These are phyloP conservation scores for Penicillium sp. DNA, from an alignment of 2,329 filamentous ascomycete genomes.

Conservation along the genomic window DNA sequence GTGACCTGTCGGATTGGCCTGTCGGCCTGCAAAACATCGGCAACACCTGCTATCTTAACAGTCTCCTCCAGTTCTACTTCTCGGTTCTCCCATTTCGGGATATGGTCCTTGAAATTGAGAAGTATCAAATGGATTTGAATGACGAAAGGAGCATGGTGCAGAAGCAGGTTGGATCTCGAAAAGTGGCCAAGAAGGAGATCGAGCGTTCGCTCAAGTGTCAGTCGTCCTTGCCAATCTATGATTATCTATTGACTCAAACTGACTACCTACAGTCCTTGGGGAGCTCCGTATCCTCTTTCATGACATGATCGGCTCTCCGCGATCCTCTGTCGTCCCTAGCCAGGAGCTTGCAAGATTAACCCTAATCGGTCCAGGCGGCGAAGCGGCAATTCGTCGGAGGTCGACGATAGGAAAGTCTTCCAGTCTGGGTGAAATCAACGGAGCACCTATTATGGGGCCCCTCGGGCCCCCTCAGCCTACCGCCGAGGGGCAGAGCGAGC, in stretches of 20 bases:
- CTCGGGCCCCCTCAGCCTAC: constrained; percentile 36
- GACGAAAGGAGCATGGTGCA: constrained; percentile 55
- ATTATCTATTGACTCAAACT: constrained; percentile 7
- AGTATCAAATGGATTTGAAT: constrained; percentile 63
- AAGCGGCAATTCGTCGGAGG: constrained; percentile 49
- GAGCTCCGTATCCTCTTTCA: constrained; percentile 68
- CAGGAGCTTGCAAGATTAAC: constrained; percentile 76
- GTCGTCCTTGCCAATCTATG: constrained; percentile 33
- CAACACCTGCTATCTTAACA: constrained; percentile 98
- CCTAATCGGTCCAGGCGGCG: constrained; percentile 58
- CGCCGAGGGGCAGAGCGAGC: constrained; percentile 18
- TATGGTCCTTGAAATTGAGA: constrained; percentile 71
- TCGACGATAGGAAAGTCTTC: constrained; percentile 40
- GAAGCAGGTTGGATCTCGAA: constrained; percentile 71
- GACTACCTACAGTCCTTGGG: constrained; percentile 57
- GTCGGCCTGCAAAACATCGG: constrained; percentile 90
- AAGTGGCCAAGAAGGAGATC: constrained; percentile 57
- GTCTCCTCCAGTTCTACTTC: constrained; percentile 90
- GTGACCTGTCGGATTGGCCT: constrained; percentile 56
- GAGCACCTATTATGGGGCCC: constrained; percentile 45
- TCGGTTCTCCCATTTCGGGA: constrained; percentile 77
- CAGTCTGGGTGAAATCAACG: constrained; percentile 42
- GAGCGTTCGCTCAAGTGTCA: constrained; percentile 67
- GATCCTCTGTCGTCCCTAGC: constrained; percentile 63
- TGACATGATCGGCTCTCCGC: constrained; percentile 61